phyloP scores from a whole-genome alignment of 164 flowering plant species.

The Saururus chinensis region DNA sequence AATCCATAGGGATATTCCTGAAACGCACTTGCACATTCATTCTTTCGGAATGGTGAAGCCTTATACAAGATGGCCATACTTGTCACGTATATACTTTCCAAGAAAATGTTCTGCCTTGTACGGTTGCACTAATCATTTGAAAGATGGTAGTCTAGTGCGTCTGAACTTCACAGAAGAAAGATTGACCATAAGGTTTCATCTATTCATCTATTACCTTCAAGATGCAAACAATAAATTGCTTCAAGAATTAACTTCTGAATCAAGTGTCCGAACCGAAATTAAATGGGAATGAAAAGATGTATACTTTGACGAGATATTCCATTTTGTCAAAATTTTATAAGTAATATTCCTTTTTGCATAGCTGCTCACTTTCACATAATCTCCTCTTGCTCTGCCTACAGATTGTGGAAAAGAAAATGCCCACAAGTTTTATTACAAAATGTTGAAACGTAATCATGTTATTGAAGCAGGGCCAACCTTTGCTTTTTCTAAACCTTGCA shows the following conservation, averaged over 20 bases:
- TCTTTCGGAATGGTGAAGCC: conserved; percentile 67
- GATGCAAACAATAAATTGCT: not conserved
- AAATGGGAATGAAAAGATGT: not conserved
- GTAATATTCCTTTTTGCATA: conserved; percentile 48
- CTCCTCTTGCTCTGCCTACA: conserved; percentile 68
- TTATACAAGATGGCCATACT: conserved; percentile 10
- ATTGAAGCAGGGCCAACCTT: too few relatives aligned
- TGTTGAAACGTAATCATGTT: too few relatives aligned
- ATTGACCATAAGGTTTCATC: conserved; percentile 61
- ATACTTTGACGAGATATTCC: conserved; percentile 70
- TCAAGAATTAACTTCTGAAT: not conserved
- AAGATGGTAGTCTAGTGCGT: conserved; percentile 23
- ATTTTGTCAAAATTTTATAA: conserved; percentile 58
- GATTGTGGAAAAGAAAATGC: not conserved
- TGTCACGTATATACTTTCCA: too few relatives aligned
- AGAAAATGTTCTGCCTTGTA: too few relatives aligned
- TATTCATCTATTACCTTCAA: conserved; percentile 77
- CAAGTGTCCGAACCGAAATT: not conserved
- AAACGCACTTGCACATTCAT: conserved; percentile 76
- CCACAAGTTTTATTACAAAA: too few relatives aligned
- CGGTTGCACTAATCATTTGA: too few relatives aligned
- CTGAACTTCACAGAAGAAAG: conserved; percentile 61
- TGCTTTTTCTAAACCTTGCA: conserved; percentile 31
- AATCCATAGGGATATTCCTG: conserved; percentile 64
- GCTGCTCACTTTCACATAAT: conserved; percentile 47